These are phyloP conservation scores for Yarrowia osloensis DNA, from an alignment of 805 yeast species.

Conservation along the genomic window DNA sequence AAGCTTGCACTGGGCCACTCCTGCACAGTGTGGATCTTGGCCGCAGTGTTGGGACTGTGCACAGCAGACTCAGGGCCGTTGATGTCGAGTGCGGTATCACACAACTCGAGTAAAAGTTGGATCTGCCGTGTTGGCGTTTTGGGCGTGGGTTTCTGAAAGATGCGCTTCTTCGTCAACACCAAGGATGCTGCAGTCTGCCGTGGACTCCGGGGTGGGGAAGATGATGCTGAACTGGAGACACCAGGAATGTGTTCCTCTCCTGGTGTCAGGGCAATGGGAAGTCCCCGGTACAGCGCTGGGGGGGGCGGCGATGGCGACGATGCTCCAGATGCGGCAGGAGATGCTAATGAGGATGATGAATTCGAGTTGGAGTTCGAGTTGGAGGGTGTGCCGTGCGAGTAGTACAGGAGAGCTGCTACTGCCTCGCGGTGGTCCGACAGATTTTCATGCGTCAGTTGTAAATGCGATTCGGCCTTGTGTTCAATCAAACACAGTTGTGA, in stretches of 20 bases:
- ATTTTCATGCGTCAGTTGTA: conserved; percentile 73
- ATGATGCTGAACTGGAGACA: conserved; percentile 6
- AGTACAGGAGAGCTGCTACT: conserved; percentile 43
- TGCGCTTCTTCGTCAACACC: conserved; percentile 34
- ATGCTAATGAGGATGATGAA: background rate
- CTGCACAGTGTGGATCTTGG: conserved; percentile 7
- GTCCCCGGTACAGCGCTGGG: background rate
- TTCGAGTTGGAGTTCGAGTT: background rate
- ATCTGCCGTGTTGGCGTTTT: conserved; percentile 51
- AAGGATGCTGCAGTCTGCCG: conserved; percentile 13
- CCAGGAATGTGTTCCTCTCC: conserved; percentile 18
- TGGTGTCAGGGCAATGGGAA: conserved; percentile 10
- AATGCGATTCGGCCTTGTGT: conserved; percentile 75
- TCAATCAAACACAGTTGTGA: conserved; percentile 84
- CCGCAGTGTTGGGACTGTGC: conserved; percentile 15
- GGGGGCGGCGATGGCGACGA: conserved; percentile 20
- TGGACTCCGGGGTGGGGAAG: conserved; percentile 32
- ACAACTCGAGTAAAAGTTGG: conserved; percentile 56
- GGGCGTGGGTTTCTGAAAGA: conserved; percentile 38
- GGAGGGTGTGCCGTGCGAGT: conserved; percentile 38
- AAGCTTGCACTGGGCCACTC: conserved; percentile 30
- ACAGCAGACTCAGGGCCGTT: conserved; percentile 61
- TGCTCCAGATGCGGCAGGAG: conserved; percentile 10
- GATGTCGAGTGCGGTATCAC: conserved; percentile 72
- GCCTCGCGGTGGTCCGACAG: conserved; percentile 67